Evolutionary conservation across 139 green algal genomes (phyloP), one percentile per base, ranked within the genome.

Genomic region (Chlamydomonas sp.): DNA sequence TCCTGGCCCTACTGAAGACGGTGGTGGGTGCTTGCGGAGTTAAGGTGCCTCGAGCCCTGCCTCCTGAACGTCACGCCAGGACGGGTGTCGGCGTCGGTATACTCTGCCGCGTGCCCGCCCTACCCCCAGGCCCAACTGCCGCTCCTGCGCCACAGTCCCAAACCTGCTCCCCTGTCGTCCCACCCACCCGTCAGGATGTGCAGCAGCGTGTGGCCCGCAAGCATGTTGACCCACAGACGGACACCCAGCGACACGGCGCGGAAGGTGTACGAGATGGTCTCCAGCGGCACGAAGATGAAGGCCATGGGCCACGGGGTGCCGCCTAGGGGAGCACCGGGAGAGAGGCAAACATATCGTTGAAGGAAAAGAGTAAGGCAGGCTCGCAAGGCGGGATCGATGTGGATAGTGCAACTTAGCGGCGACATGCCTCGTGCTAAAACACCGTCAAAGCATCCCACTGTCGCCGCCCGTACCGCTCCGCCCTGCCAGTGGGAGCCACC

Each of bases 221-320:
- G 78, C 91, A 93, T 93, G 82, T 93, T 93, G 66, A 92, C 91
- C 91, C 91, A 93, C 85, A 93, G 74, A 79, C 91, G 91, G 18
- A 93, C 91, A 62, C 91, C 91, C 14, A 93, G 91, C 3, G 91
- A 93, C 16, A 93, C 88, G 63, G 91, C 91, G 12, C 91, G 71
- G 81, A 93, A 93, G 66, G 69, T 85, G 91, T 93, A 93, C 2
- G 91, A 92, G 85, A 93, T 93, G 71, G 88, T 93, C 82, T 93
- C 91, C 77, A 93, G 85, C 1, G 88, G 91, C 81, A 93, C 91
- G 82, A 93, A 93, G 78, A 93, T 91, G 85, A 92, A 92, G 78
- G 91, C 91, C 91, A 93, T 93, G 77, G 88, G 91, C 91, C 91
- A 93, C 9, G 88, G 88, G 77, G 88, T 93, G 88, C 91, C 91